phyloP scores from a whole-genome alignment of 2,329 filamentous ascomycete genomes.

The Colletotrichum zoysiae region DNA sequence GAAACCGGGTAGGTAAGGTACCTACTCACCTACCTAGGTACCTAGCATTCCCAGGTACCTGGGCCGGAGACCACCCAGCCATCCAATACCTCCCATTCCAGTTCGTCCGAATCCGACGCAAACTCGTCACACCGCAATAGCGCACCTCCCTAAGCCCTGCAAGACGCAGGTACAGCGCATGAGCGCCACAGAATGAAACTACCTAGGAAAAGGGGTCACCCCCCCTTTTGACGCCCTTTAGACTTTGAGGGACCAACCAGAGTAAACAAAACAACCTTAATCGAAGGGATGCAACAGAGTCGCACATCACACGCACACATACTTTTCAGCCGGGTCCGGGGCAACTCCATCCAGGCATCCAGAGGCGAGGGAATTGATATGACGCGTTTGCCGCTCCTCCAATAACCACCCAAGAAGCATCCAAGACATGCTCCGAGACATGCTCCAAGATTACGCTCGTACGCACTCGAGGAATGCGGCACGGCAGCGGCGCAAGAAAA shows the following conservation, averaged over 20 bases:
- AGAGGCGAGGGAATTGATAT: not conserved
- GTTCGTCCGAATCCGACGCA: slow-evolving; percentile 10
- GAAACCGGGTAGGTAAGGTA: not conserved
- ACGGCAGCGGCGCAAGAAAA: slow-evolving; percentile 10
- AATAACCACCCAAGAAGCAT: not conserved
- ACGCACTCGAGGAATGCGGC: slow-evolving; percentile 3
- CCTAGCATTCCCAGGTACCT: not conserved
- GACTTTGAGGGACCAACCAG: slow-evolving; percentile 4
- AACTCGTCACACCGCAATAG: not conserved
- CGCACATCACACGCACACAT: not conserved
- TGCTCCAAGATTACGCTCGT: not conserved
- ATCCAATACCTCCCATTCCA: not conserved
- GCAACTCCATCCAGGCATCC: not conserved
- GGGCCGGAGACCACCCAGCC: not conserved
- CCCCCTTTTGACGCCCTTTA: not conserved
- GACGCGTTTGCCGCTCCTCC: slow-evolving; percentile 7
- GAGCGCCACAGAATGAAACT: not conserved
- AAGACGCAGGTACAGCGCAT: slow-evolving; percentile 33
- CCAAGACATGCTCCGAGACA: not conserved
- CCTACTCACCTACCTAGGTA: no score
- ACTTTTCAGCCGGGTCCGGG: not conserved
- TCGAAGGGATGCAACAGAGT: slow-evolving; percentile 10
- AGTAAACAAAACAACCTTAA: slow-evolving; percentile 38
- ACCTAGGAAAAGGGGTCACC: not conserved
- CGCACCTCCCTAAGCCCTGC: slow-evolving; percentile 1